Evolutionary conservation across 202 grass and related monocot genomes (phyloP).

Genomic region (Panicum virgatum): DNA sequence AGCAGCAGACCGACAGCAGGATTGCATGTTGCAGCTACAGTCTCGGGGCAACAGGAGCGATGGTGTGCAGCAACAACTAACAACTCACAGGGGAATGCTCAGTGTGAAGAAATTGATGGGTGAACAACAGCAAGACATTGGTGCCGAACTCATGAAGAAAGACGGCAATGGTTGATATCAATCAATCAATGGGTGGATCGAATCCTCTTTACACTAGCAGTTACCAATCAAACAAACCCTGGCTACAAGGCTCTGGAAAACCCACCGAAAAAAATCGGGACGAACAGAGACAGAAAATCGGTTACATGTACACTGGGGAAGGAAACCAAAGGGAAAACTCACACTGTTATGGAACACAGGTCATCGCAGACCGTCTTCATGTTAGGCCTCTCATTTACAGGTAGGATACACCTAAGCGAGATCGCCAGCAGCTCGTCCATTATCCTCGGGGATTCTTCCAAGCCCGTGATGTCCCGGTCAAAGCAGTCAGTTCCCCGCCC

Average conservation of each 20-base stretch:
- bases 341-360: conserved; percentile 88
- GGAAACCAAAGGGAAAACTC: conserved; percentile 51
- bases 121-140: background rate
- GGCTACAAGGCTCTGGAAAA: conserved; percentile 76
- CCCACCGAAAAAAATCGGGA: conserved; percentile 79
- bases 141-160: conserved; percentile 26
- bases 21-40: conserved; percentile 11
- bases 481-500: conserved; percentile 94
- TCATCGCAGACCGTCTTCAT: conserved; percentile 88
- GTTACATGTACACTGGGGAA: conserved; percentile 74
- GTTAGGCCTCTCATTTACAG: conserved; percentile 98
- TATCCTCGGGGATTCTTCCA: conserved; percentile 86
- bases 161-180: conserved; percentile 58
- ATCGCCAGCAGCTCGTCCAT: conserved; percentile 88
- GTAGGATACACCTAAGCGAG: conserved; percentile 89
- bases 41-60: conserved; percentile 1
- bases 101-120: background rate
- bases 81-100: conserved; percentile 26
- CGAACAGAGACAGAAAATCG: conserved; percentile 43
- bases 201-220: conserved; percentile 97
- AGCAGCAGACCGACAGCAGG: conserved; percentile 29
- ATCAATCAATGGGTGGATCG: conserved; percentile 84
- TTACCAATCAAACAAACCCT: conserved; percentile 70
- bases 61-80: background rate
- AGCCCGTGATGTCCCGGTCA: conserved; percentile 82